Evolutionary conservation across 2,329 filamentous ascomycete genomes (phyloP).

Genomic region (Fusarium globosum): DNA sequence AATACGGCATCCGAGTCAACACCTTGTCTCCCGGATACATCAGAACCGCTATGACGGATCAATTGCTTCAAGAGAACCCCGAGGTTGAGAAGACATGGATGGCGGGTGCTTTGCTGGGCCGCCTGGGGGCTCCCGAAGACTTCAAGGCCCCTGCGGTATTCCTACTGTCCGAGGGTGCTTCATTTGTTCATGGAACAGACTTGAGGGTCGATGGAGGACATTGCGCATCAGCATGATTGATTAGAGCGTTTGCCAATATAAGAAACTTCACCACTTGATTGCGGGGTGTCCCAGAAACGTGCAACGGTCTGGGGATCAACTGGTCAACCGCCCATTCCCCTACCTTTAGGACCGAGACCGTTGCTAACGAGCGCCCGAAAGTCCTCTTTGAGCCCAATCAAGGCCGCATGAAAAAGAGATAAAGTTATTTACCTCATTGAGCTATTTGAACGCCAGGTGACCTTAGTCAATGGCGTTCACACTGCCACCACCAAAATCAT

Average conservation of each 20-base stretch:
- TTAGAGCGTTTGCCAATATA: background rate
- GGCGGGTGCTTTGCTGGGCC: conserved; percentile 63
- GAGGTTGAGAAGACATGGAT: conserved; percentile 65
- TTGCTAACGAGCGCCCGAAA: background rate
- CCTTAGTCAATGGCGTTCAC: background rate
- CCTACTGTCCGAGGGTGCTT: conserved; percentile 65
- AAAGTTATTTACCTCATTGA: background rate
- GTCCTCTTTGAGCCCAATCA: background rate
- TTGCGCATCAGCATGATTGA: conserved; percentile 49
- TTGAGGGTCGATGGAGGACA: conserved; percentile 69
- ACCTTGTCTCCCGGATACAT: conserved; percentile 72
- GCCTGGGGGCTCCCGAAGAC: conserved; percentile 66
- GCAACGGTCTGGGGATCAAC: background rate
- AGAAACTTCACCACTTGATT: background rate
- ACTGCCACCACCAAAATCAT: conserved; percentile 37
- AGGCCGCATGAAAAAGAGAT: background rate
- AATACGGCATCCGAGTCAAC: conserved; percentile 72
- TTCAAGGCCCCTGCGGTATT: conserved; percentile 69
- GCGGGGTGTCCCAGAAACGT: background rate
- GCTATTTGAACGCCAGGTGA: background rate
- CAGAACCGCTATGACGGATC: conserved; percentile 60
- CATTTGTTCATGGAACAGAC: conserved; percentile 68
- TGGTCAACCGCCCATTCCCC: background rate
- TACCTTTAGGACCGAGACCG: background rate
- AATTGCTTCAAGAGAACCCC: conserved; percentile 57